These are phyloP conservation scores for Pythium sukuiense DNA, from an alignment of 352 stramenopile genomes.

Conservation along the genomic window DNA sequence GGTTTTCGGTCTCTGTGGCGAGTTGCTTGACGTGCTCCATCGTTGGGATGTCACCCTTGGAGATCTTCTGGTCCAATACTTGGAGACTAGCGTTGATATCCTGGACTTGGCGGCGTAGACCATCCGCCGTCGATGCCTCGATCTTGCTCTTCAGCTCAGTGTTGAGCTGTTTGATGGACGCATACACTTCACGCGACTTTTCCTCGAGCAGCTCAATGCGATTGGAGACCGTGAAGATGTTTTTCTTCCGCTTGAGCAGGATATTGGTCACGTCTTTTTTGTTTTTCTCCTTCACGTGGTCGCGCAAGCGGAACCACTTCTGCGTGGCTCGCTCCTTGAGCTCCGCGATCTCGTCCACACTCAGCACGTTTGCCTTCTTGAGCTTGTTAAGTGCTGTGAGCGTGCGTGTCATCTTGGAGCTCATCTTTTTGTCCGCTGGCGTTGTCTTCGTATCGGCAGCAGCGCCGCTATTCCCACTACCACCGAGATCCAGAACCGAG, in stretches of 20 bases:
- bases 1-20: slow-evolving; percentile 33
- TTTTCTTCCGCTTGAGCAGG: slow-evolving; percentile 78
- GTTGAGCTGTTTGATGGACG: slow-evolving; percentile 61
- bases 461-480: not conserved
- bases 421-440: slow-evolving; percentile 16
- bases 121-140: slow-evolving; percentile 40
- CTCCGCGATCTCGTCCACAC: slow-evolving; percentile 54
- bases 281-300: slow-evolving; percentile 74
- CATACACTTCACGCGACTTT: slow-evolving; percentile 65
- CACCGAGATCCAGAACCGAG: slow-evolving; percentile 24
- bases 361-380: slow-evolving; percentile 60
- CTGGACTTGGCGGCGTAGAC: slow-evolving; percentile 49
- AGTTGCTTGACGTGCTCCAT: slow-evolving; percentile 52
- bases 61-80: slow-evolving; percentile 44
- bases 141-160: slow-evolving; percentile 59
- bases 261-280: slow-evolving; percentile 79
- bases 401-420: slow-evolving; percentile 45
- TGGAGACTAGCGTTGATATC: slow-evolving; percentile 56
- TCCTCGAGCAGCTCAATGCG: slow-evolving; percentile 73
- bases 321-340: slow-evolving; percentile 60
- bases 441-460: not conserved
- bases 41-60: slow-evolving; percentile 34
- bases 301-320: slow-evolving; percentile 74
- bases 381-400: slow-evolving; percentile 70
- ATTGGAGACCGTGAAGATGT: slow-evolving; percentile 74